Evolutionary conservation across 352 stramenopile genomes (phyloP), one percentile per base, ranked within the genome.

Genomic region (Peronospora tabacina): DNA sequence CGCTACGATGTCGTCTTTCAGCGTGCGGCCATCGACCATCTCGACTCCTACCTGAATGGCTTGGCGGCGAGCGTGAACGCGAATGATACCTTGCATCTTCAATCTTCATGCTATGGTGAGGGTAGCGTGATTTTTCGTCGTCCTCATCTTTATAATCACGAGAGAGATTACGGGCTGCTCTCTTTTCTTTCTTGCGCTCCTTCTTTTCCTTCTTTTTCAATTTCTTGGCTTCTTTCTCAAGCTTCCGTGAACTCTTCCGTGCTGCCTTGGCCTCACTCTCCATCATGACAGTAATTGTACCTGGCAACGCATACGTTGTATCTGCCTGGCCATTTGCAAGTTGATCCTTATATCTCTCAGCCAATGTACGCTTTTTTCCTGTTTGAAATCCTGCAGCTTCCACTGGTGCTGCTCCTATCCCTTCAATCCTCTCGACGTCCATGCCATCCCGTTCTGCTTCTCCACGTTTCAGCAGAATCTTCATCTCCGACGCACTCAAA

Each of bases 391-490:
- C 73, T 5, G 52, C 42, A 48, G 72, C 48, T 8, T 68, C 49
- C 19, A 82, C 66, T 0, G 72, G 79, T 8, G 79, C 84, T 13
- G 85, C 87, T 4, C 87, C 87, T 3, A 96, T 55, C 0, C 87
- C 87, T 75, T 93, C 78, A n/a, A 95, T 65, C 8, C 87, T 75
- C 51, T 95, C 85, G 2, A 66, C 70, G 42, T 87, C 60, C 37
- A 84, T 52, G 12, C 70, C 76, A 46, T 84, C 74, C n/a, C 75
- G 71, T 39, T 88, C 73, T 17, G 77, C 75, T 16, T 81, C 75
- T 7, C 87, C 85, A 17, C 78, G 74, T 50, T 81, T 84, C 15
- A 96, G 61, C 16, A 95, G 70, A 52, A 91, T 68, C 54, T 95
- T 95, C 58, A 94, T 66, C 53, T 96, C 87, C 2, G 69, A 73